These are phyloP conservation scores for Inonotus hispidus DNA, from an alignment of 1,284 basidiomycete species.

Conservation along the genomic window DNA sequence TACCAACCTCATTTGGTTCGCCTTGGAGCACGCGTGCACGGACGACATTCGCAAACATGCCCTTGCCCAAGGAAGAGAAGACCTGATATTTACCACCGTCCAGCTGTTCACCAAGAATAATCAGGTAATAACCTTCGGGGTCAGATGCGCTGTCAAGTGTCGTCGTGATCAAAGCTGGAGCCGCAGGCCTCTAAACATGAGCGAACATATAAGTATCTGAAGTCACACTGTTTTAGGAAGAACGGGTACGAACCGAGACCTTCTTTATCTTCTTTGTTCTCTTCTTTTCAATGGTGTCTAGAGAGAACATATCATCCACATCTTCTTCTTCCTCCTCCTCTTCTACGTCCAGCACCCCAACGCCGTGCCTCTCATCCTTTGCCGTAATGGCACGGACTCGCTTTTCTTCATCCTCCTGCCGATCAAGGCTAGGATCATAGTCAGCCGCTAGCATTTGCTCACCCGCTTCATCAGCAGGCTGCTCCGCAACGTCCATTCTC, in stretches of 20 bases:
- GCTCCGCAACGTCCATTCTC: slow-evolving; percentile 32
- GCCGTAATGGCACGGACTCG: slow-evolving; percentile 43
- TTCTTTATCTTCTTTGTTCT: slow-evolving; percentile 58
- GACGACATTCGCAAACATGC: slow-evolving; percentile 98
- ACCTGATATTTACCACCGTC: slow-evolving; percentile 93
- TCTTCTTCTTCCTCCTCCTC: slow-evolving; percentile 70
- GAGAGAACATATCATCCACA: slow-evolving; percentile 87
- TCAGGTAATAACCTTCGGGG: slow-evolving; percentile 91
- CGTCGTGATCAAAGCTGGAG: slow-evolving; percentile 62
- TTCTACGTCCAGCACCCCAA: slow-evolving; percentile 53
- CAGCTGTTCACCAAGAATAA: slow-evolving; percentile 93
- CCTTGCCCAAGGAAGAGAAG: slow-evolving; percentile 90
- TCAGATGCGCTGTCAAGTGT: slow-evolving; percentile 76
- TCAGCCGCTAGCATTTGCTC: slow-evolving; percentile 86
- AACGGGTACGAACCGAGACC: slow-evolving; percentile 38
- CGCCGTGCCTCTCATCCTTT: slow-evolving; percentile 36
- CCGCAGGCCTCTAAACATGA: slow-evolving; percentile 41
- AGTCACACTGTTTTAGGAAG: slow-evolving; percentile 4
- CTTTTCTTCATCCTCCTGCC: slow-evolving; percentile 73
- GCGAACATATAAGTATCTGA: neutral
- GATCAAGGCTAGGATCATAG: slow-evolving; percentile 86
- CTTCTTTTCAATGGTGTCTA: slow-evolving; percentile 50
- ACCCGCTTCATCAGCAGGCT: slow-evolving; percentile 42
- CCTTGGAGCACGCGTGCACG: slow-evolving; percentile 79
- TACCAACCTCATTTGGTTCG: slow-evolving; percentile 56